Evolutionary conservation across 2,329 filamentous ascomycete genomes (phyloP).

Genomic region (Huntiella bhutanensis): DNA sequence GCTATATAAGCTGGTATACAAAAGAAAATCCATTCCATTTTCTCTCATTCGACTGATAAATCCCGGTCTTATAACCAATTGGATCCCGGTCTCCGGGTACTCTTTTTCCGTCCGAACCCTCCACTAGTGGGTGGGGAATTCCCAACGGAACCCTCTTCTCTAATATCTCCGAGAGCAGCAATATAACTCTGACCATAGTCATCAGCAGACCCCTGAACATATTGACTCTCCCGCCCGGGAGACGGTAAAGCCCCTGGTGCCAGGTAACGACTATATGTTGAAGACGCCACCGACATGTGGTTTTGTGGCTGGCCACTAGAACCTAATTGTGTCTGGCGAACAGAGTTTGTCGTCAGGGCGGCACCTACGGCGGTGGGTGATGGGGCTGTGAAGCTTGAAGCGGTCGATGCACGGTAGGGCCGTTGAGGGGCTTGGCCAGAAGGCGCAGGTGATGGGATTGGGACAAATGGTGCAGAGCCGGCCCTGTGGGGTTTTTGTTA

Average conservation of each 20-base stretch:
- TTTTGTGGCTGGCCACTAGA: conserved; percentile 1
- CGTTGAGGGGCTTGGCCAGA: conserved; percentile 4
- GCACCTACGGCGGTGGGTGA: conserved; percentile 1
- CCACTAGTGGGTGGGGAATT: conserved; percentile 1
- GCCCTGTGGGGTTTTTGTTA: too few species aligned
- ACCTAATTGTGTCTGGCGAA: too few species aligned
- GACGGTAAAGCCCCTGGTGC: conserved; percentile 9
- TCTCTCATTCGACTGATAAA: neutral
- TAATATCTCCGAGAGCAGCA: conserved; percentile 21
- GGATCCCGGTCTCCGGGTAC: conserved; percentile 5
- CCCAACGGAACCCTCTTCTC: conserved; percentile 16
- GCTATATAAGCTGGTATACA: too few species aligned
- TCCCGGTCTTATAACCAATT: conserved; percentile 5
- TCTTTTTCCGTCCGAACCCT: neutral
- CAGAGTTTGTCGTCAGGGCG: conserved; percentile 5
- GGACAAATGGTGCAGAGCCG: conserved; percentile 11
- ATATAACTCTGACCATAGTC: conserved; percentile 27
- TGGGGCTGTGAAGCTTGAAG: neutral
- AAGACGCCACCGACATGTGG: conserved; percentile 10
- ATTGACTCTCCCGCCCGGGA: conserved; percentile 6
- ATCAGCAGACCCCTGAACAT: conserved; percentile 16
- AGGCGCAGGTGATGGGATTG: conserved; percentile 11
- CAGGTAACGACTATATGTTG: conserved; percentile 10
- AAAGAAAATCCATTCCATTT: too few species aligned
- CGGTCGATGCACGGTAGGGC: neutral